Percentiles rank a stretch among this genome's conserved stretches.
Conservation (phyloP, 176 grass and related monocot species). For the Cenchrus purpureus region DNA sequence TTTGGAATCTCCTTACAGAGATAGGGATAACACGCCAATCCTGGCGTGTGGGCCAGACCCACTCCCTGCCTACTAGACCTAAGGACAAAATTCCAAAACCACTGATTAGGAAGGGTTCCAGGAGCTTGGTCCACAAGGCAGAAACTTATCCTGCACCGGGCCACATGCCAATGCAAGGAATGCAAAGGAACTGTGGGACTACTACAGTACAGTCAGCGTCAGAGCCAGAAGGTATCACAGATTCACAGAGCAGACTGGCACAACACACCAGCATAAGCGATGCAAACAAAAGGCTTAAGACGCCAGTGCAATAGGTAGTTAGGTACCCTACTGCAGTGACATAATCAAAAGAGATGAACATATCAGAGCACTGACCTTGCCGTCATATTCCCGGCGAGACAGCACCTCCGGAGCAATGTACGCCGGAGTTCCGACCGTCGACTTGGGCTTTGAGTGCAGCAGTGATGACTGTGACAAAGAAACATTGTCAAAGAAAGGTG, state of each 20-base stretch:
- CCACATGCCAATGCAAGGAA: slow-evolving; percentile 14
- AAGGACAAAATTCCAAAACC: slow-evolving; percentile 40
- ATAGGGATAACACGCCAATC: slow-evolving; percentile 33
- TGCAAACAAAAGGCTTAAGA: background rate
- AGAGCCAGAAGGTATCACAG: background rate
- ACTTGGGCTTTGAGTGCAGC: slow-evolving; percentile 79
- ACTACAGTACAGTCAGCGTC: slow-evolving; percentile 3
- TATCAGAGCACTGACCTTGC: slow-evolving; percentile 67
- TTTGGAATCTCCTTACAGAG: slow-evolving; percentile 40
- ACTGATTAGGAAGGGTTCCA: slow-evolving; percentile 1
- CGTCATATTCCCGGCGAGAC: slow-evolving; percentile 71
- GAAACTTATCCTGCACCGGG: background rate
- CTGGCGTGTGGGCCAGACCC: slow-evolving; percentile 35
- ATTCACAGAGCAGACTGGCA: background rate
- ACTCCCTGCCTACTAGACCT: slow-evolving; percentile 32
- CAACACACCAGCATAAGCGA: slow-evolving; percentile 32
- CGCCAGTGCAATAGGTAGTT: background rate
- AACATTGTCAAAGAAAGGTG: slow-evolving; percentile 35
- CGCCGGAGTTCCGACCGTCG: slow-evolving; percentile 76
- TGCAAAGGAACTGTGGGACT: background rate
- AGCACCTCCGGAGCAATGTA: slow-evolving; percentile 88
- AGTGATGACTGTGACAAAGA: slow-evolving; percentile 58
- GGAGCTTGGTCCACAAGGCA: slow-evolving; percentile 40
- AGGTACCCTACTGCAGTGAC: background rate
- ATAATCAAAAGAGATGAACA: background rate